Base-by-base conservation (phyloP, 805 yeast species). In the Citeromyces matritensis region DNA sequence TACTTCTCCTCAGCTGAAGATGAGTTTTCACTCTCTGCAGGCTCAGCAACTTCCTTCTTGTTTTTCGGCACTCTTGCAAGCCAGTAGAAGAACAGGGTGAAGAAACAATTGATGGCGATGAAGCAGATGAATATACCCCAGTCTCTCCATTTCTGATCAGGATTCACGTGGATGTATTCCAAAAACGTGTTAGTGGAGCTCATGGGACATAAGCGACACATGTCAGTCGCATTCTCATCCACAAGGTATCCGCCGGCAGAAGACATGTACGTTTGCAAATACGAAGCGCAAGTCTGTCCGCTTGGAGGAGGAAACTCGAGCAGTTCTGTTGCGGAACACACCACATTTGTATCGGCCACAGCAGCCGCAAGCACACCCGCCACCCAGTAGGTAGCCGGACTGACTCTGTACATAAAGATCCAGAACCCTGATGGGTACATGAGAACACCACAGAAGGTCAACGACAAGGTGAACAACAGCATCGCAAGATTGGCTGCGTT, bases 371-470 rank as follows among this genome's bases (percentile, higher is more conserved):
- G 48, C 42, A 70, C 49, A 27, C 71, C 74, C 12, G 61, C 55
- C 33, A 79, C 57, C 55, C 76, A 62, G 42, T 78, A 80, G 1
- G 84, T 73, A 39, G 76, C 56, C 11, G 91, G 88, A 15, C 77
- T 70, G 12, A 60, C 65, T 47, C 85, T 61, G 60, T 77, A 79
- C 83, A 79, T 73, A 61, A 77, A 79, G 28, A 65, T 58, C 85
- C 86, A 71, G 61, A 81, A 81, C n/a, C 83, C 72, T 12, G 58
- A 46, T 28, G 72, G 66, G 15, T 69, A 57, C 10, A 68, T 72
- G 56, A 81, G 57, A 28, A 77, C 82, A 63, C 94, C 94, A 63
- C 84, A 77, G 69, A 80, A 78, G 33, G 68, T 65, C 54, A 81
- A 56, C 26, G 71, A 58, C 61, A 76, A 53, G 2, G 79, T 69